phyloP scores from a whole-genome alignment of 371 early-diverging fungal species.

The Mortierella sp. region DNA sequence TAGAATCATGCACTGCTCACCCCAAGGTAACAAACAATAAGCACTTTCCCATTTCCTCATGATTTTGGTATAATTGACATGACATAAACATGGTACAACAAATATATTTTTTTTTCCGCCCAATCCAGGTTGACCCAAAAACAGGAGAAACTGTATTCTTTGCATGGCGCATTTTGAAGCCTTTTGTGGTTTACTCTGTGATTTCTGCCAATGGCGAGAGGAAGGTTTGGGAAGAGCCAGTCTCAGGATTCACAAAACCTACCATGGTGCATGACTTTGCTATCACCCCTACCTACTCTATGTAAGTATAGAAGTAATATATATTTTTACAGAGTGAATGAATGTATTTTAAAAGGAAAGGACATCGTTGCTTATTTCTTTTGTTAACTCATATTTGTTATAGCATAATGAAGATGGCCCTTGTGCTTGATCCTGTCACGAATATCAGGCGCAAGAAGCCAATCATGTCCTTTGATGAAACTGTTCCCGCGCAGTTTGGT shows the following conservation, averaged over 20 bases:
- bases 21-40: constrained; percentile 38
- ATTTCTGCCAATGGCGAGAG: constrained; percentile 25
- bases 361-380: background rate
- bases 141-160: constrained; percentile 43
- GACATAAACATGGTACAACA: background rate
- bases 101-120: background rate
- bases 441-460: constrained; percentile 25
- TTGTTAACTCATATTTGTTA: background rate
- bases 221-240: constrained; percentile 38
- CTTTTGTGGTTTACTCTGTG: constrained; percentile 37
- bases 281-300: constrained; percentile 30
- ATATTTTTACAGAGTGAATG: too few relatives aligned
- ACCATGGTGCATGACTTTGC: constrained; percentile 51
- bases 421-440: constrained; percentile 20
- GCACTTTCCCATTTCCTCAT: background rate
- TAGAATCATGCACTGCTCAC: constrained; percentile 38
- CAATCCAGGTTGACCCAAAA: constrained; percentile 40
- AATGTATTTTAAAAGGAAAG: background rate
- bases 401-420: constrained; percentile 30
- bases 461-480: constrained; percentile 31
- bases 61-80: background rate
- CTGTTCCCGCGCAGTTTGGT: constrained; percentile 32
- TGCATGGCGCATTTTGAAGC: constrained; percentile 15
- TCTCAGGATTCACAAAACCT: constrained; percentile 20
- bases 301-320: constrained; percentile 28